Base-by-base conservation (phyloP, 345 rosid genomes). In the Camelina hispida region DNA sequence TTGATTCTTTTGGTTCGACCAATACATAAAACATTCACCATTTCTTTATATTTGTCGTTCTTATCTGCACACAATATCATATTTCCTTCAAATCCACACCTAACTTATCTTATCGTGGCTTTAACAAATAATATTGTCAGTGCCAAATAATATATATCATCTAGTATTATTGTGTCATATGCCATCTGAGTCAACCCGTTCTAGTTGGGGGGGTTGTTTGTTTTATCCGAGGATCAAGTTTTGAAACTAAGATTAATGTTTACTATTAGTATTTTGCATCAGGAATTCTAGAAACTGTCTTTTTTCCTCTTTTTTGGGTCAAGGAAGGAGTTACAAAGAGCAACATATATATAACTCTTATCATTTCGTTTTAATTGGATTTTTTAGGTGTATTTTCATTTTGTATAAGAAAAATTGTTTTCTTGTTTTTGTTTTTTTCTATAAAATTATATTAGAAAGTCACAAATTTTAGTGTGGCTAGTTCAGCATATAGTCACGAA, bases 1-100 rank as follows among this genome's bases (percentile, higher is more conserved):
- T 54, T 54, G 62, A 54, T 54, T 54, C 51, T 5, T 68, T 68
- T 68, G 72, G 48, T 38, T 68, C 72, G 62, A 68, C 52, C 25
- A 54, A 54, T 68, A 54, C 28, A 68, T n/a, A 15, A 52, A 38
- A 68, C 37, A 54, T 54, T 16, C 37, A 68, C 62, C 62, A 40
- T 38, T 28, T 55, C 37, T 38, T 28, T 0, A 50, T 2, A 9
- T 9, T 15, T 56, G 4, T 32, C 22, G 23, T 25, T 23, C 62
- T 68, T 68, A 40, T 54, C 72, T 15, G 12, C 51, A 23, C 7
- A n/a, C n/a, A 53, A 38, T 68, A 38, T 38, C 25, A 37, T 52
- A 52, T 23, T 38, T 40, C 72, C 16, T 10, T 9, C 10, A 40
- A n/a, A 14, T 66, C 23, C 38, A 53, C 48, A 68, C 51, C 72